These are phyloP conservation scores for Pseudoperonospora humuli DNA, from an alignment of 352 stramenopile species.

Conservation along the genomic window DNA sequence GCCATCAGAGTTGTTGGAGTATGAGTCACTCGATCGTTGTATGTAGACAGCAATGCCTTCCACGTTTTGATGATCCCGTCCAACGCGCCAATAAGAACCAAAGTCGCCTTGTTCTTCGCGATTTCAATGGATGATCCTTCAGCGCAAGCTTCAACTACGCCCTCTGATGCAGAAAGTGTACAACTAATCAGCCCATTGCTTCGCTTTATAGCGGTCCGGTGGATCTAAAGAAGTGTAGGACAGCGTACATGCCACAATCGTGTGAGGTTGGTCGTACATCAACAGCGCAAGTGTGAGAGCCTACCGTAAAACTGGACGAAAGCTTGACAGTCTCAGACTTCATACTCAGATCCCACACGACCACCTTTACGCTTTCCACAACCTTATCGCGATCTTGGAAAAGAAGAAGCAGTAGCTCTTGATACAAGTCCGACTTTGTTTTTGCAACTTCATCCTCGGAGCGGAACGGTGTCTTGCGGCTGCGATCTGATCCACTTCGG, in stretches of 20 bases:
- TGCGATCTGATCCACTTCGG: constrained; percentile 29
- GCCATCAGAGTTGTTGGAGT: constrained; percentile 55
- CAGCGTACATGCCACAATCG: constrained; percentile 2
- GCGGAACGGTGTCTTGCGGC: constrained; percentile 12
- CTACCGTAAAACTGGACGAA: constrained; percentile 25
- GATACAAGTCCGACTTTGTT: constrained; percentile 45
- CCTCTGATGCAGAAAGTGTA: constrained; percentile 27
- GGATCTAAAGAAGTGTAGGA: constrained; percentile 15
- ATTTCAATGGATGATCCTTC: constrained; percentile 25
- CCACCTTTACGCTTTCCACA: constrained; percentile 19
- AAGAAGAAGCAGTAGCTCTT: constrained; percentile 47
- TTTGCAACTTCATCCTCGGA: constrained; percentile 31
- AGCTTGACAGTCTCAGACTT: constrained; percentile 17
- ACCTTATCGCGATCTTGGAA: constrained; percentile 40
- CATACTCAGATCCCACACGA: constrained; percentile 38
- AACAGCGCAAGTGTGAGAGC: neutral
- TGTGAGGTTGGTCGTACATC: neutral
- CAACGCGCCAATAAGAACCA: constrained; percentile 28
- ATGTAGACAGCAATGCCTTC: constrained; percentile 37
- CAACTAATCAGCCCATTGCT: constrained; percentile 21
- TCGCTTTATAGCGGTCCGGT: constrained; percentile 12
- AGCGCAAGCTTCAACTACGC: constrained; percentile 21
- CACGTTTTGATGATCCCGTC: constrained; percentile 42
- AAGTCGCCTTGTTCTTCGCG: constrained; percentile 25
- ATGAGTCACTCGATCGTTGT: constrained; percentile 33